Evolutionary conservation across 1,284 basidiomycete species (phyloP), one percentile per base, ranked within the genome.

Genomic region (Ustilago esculenta): DNA sequence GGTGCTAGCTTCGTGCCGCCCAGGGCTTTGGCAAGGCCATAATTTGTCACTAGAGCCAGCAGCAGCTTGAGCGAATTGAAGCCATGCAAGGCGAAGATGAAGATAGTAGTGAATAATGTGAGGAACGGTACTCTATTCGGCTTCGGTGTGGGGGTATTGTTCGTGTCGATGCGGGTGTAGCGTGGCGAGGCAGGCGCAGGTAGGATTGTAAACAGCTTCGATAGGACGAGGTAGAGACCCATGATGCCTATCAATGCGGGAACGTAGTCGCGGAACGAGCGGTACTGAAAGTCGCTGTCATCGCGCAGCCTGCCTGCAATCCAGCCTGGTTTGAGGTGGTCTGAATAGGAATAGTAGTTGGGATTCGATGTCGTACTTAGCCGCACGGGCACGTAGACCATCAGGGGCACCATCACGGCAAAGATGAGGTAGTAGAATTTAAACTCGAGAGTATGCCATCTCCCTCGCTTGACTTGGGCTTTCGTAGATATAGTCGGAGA

Each of bases 391-490:
- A 91, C 86, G 86, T 88, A 92, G 5, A 87, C 84, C 90, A 98
- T 92, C 52, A 89, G 76, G 0, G 91, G 90, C 10, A 97, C 83
- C 12, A 87, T 88, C 20, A 90, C 47, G 14, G 84, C 80, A 33
- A 89, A 88, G 1, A 89, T 84, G 23, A 88, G 64, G 59, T 86
- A 88, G 84, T 98, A 98, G 47, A 90, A 76, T 59, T 87, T 84
- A 84, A 96, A 98, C 82, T 98, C 95, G 15, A 84, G 82, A 0
- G 92, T 91, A 41, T 83, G 83, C 95, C 94, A 98, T 84, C 90
- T 70, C 32, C 61, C 68, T 0, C 57, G 36, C 30, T 66, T 60
- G 0, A 36, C n/a, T 1, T 12, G 5, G 18, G 43, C 30, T 11
- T 21, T 21, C 0, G 53, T 51, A 15, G 56, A 43, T 17, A 35